Evolutionary conservation across 768 basidiomycete species (phyloP).

Genomic region (Nidularia pulvinata): DNA sequence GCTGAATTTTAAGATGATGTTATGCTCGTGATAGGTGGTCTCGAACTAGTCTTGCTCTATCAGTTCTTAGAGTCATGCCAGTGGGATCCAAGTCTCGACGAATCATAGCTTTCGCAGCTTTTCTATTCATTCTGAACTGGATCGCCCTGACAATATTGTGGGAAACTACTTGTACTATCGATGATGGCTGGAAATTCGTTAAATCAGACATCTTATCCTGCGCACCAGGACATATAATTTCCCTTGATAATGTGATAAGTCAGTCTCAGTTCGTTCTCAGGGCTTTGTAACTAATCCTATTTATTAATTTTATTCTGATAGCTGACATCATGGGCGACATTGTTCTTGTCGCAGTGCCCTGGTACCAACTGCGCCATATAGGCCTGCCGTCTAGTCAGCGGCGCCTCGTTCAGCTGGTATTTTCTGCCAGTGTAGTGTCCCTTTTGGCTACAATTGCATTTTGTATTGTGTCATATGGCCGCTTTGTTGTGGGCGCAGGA

Average conservation of each 20-base stretch:
- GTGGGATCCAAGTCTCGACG: not conserved
- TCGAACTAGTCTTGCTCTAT: not conserved
- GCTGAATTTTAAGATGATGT: too few relatives aligned
- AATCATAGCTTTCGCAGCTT: not conserved
- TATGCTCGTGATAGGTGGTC: not conserved
- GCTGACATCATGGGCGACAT: not conserved
- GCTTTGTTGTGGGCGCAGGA: not conserved
- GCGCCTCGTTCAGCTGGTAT: not conserved
- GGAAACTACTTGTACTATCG: not conserved
- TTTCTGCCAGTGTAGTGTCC: not conserved
- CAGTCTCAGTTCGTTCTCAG: not conserved
- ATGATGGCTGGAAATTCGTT: not conserved
- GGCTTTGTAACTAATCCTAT: not conserved
- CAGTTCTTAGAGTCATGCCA: not conserved
- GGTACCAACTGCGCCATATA: not conserved
- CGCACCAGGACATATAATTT: not conserved
- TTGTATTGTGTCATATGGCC: not conserved
- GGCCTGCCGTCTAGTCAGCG: not conserved
- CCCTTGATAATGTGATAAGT: not conserved
- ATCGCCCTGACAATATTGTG: not conserved
- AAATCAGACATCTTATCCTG: not conserved
- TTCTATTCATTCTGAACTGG: not conserved
- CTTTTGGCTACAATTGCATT: not conserved
- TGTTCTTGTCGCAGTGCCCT: not conserved
- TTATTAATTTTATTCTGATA: too few relatives aligned